These are phyloP conservation scores for Colletotrichum tofieldiae DNA, from an alignment of 2,329 filamentous ascomycete species.

Conservation along the genomic window DNA sequence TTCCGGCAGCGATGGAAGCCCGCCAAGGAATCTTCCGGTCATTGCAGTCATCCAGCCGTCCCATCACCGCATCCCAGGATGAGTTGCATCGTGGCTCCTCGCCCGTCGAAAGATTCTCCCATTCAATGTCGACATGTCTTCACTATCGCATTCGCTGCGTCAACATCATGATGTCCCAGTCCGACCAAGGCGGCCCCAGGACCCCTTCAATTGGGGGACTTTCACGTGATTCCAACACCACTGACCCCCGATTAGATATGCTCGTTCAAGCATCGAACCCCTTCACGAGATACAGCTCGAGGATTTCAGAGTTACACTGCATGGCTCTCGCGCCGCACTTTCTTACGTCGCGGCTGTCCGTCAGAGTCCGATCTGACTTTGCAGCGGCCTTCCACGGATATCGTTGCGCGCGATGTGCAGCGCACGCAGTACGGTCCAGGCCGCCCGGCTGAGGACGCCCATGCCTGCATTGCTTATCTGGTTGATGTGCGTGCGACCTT, in stretches of 20 bases:
- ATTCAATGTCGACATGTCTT: constrained; percentile 5
- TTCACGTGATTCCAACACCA: neutral
- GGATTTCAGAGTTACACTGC: neutral
- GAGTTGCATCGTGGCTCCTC: neutral
- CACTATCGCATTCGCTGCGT: neutral
- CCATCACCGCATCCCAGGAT: constrained; percentile 14
- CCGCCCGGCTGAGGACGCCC: constrained; percentile 21
- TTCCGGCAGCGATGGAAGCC: neutral
- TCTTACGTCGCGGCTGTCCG: constrained; percentile 16
- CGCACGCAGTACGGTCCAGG: constrained; percentile 14
- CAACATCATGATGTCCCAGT: neutral
- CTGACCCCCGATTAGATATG: neutral
- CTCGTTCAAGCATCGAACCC: neutral
- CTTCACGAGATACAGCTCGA: neutral
- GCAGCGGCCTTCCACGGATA: constrained; percentile 12
- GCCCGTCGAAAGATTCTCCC: neutral
- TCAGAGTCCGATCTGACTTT: constrained; percentile 4
- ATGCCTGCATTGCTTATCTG: constrained; percentile 13
- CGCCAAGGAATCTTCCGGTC: no score
- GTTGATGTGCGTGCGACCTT: constrained; percentile 1
- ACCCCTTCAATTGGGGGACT: neutral
- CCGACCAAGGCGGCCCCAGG: neutral
- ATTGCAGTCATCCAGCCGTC: neutral
- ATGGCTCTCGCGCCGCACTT: neutral
- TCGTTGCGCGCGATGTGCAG: neutral